Evolutionary conservation across 768 basidiomycete species (phyloP), one percentile per base, ranked within the genome.

Genomic region (Pleurotus tuoliensis): DNA sequence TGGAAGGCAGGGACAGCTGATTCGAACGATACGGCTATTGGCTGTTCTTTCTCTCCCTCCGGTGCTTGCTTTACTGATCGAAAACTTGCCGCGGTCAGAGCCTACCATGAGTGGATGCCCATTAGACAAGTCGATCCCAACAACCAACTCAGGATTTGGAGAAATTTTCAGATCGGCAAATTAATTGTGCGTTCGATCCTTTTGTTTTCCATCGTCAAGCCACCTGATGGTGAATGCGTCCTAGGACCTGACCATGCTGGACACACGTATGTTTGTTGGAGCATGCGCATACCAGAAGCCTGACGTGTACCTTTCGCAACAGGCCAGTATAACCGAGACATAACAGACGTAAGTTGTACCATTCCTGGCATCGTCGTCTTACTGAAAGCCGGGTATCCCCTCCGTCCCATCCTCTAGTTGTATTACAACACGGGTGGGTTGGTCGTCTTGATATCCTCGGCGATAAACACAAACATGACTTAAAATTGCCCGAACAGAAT

Each of bases 81-180:
- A 34, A 84, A 84, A 65, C 65, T 82, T 2, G 81, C 82, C 44
- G 83, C 80, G 6, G 76, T 83, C 22, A 40, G 51, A 18, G 51
- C 51, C 9, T 53, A 53, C 39, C 51, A 53, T 18, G 51, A 53
- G 58, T 84, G 82, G 82, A 76, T 84, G 71, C 82, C 82, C 11
- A 81, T 85, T 58, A 75, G 84, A 8, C 80, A 83, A 59, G 80
- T 85, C 15, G 75, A 76, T 40, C 73, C 75, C 1, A 75, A 76
- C 50, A 81, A 84, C 66, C 74, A 79, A 61, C 75, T 85, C 13
- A 73, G 82, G 24, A 84, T 84, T 52, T 85, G 82, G 81, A 75
- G 83, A 34, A 82, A 81, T 62, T 84, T 86, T 70, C 78, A 83
- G 68, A 77, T 86, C 38, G 83, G 83, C 46, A 82, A 82, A 63